phyloP scores from a whole-genome alignment of 768 basidiomycete species.

The Rhizopogon vinicolor region DNA sequence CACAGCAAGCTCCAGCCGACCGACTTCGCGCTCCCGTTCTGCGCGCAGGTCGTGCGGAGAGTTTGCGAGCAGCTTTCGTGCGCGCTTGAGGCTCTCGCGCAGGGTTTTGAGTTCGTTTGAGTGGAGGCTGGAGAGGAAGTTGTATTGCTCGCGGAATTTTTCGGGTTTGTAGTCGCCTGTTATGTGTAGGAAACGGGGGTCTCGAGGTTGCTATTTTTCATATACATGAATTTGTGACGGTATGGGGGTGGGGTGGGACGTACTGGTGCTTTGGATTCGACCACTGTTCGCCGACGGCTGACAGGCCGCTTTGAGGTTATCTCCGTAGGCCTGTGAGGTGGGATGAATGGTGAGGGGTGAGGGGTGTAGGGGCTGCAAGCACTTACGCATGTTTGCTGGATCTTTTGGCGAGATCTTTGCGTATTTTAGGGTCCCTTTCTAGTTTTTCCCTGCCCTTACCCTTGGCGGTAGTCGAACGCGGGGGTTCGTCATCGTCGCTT shows the following conservation, averaged over 20 bases:
- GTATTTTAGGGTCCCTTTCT: conserved; percentile 38
- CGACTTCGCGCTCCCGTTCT: conserved; percentile 65
- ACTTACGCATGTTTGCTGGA: conserved; percentile 84
- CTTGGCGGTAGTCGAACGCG: conserved; percentile 8
- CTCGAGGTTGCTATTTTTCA: conserved; percentile 59
- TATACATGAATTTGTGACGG: not conserved
- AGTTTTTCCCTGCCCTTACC: conserved; percentile 31
- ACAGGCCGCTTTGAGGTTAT: conserved; percentile 84
- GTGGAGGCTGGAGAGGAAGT: conserved; percentile 68
- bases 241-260: conserved; percentile 18
- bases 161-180: conserved; percentile 63
- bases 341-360: not conserved
- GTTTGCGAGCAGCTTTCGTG: conserved; percentile 55
- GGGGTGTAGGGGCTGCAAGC: conserved; percentile 9
- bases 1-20: conserved; percentile 64
- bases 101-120: conserved; percentile 60
- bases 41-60: conserved; percentile 56
- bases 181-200: conserved; percentile 80
- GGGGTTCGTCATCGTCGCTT: conserved; percentile 9
- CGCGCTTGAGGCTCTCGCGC: conserved; percentile 61
- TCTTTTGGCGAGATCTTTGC: conserved; percentile 53
- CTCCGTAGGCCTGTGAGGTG: conserved; percentile 60
- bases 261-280: conserved; percentile 65
- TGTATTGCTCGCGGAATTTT: conserved; percentile 67
- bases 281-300: conserved; percentile 61